A percentile compares a stretch with the other conserved stretches of the same genome.
These are phyloP conservation scores for Zygosaccharomyces gambellarensis DNA, from an alignment of 805 yeast genomes.

Conservation along the genomic window DNA sequence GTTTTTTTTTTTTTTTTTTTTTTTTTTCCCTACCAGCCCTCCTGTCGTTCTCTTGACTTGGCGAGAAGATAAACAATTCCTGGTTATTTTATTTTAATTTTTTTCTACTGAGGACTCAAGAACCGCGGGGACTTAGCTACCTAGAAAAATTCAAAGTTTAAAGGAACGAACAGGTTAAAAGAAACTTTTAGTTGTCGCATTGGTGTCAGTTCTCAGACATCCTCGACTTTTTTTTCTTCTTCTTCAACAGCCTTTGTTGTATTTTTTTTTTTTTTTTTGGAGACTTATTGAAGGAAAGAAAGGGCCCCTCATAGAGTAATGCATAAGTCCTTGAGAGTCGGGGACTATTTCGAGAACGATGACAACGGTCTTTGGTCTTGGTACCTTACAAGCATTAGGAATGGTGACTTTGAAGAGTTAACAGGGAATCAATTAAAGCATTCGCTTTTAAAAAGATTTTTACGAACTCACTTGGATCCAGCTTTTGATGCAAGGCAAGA, in stretches of 20 bases:
- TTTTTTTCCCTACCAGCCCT: background rate
- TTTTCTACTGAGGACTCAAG: too few species aligned
- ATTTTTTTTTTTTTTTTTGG: background rate
- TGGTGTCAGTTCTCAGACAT: too few species aligned
- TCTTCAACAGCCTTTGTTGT: background rate
- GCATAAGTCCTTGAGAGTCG: slow-evolving; percentile 30
- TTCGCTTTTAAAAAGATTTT: slow-evolving; percentile 28
- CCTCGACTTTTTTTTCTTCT: background rate
- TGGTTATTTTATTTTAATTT: too few species aligned
- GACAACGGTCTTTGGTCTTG: slow-evolving; percentile 37
- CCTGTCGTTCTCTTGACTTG: too few species aligned
- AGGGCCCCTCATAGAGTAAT: slow-evolving; percentile 10
- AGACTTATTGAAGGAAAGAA: background rate
- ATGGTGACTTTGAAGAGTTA: slow-evolving; percentile 36
- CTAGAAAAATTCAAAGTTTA: too few species aligned
- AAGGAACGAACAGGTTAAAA: too few species aligned
- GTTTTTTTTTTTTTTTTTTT: background rate
- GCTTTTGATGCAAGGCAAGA: slow-evolving; percentile 7
- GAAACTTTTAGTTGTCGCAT: too few species aligned
- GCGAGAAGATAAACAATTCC: too few species aligned
- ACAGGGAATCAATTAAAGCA: slow-evolving; percentile 27
- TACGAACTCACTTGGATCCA: slow-evolving; percentile 23
- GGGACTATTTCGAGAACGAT: slow-evolving; percentile 32
- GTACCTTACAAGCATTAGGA: slow-evolving; percentile 35
- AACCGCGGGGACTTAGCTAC: too few species aligned